Percentiles rank a stretch among this genome's conserved stretches.
Conservation (phyloP, 2,329 filamentous ascomycete species). For the Sarocladium oryzae region DNA sequence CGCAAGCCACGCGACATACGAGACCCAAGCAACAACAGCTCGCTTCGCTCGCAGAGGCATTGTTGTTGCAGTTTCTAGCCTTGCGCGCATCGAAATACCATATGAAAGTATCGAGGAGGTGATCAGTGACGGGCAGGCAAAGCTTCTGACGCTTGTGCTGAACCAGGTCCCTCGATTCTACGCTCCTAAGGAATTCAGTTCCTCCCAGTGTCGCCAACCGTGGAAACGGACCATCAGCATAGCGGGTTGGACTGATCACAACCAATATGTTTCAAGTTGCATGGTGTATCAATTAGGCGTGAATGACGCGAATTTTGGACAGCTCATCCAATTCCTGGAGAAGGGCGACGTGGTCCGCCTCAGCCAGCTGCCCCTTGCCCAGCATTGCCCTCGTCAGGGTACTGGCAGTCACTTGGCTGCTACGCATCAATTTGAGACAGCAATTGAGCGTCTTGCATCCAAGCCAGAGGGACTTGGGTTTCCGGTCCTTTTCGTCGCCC, state of each 20-base stretch:
- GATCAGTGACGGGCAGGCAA: constrained; percentile 11
- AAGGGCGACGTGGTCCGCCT: too few relatives aligned
- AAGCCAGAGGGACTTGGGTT: constrained; percentile 37
- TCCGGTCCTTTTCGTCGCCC: constrained; percentile 53
- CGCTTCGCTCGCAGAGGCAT: neutral
- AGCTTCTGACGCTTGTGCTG: constrained; percentile 44
- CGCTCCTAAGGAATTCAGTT: too few relatives aligned
- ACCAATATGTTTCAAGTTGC: constrained; percentile 30
- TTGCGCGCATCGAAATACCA: constrained; percentile 1
- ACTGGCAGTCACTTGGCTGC: too few relatives aligned
- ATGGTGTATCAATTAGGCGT: constrained; percentile 38
- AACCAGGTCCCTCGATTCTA: constrained; percentile 46
- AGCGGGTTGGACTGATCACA: constrained; percentile 21
- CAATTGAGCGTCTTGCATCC: too few relatives aligned
- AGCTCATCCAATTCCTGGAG: too few relatives aligned
- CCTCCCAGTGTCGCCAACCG: neutral
- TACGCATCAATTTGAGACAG: too few relatives aligned
- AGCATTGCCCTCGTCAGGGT: too few relatives aligned
- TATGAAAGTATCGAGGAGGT: too few relatives aligned
- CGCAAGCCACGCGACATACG: neutral
- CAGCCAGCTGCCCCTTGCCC: too few relatives aligned
- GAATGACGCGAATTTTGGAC: constrained; percentile 16
- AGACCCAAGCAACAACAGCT: neutral
- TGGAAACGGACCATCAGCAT: constrained; percentile 6
- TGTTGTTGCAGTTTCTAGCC: too few relatives aligned